Base-by-base conservation (phyloP, 148 eudicot genomes). In the Selenicereus undatus region DNA sequence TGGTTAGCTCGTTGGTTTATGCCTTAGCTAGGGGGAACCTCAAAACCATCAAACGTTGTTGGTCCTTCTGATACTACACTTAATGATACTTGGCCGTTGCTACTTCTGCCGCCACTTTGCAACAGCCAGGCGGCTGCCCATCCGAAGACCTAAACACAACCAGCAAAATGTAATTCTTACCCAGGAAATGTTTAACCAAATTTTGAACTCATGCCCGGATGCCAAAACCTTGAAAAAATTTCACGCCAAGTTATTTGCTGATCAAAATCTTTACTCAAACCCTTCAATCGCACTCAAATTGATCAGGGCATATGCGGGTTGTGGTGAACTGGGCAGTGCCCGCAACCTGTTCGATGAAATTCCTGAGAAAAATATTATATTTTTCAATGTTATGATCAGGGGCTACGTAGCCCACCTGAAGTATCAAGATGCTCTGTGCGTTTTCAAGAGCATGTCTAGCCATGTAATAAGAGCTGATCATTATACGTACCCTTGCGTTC, bases 321-420 rank as follows among this genome's bases (percentile, higher is more conserved):
- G 85, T 68, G 90, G 92, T 27, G 85, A 85, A 51, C 82, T 91
- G 29, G 24, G 74, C 5, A n/a, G 80, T 70, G 84, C 96, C 50
- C 96, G 91, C 81, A 77, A 91, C 3, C 26, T 95, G 81, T 95
- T 95, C 79, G 94, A 93, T 35, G 88, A 88, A 91, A 88, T 82
- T 78, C 85, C 96, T 32, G 88, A 86, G 17, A 90, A 82, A 82
- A 88, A 90, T 83, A 84, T 88, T 2, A 65, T 89, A 2, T 78
- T 93, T 75, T 89, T 86, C 71, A 95, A 93, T 85, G 97, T 91
- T 65, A 91, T 95, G 99, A 89, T 95, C 54, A 89, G 98, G 81
- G 91, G 98, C 74, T 95, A 90, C 42, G 91, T 91, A 51, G 89
- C 88, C 70, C 90, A 93, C 60, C 76, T 83, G 8, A 20, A 79